These are phyloP conservation scores for Torulaspora delbrueckii DNA, from an alignment of 805 yeast species.

Conservation along the genomic window DNA sequence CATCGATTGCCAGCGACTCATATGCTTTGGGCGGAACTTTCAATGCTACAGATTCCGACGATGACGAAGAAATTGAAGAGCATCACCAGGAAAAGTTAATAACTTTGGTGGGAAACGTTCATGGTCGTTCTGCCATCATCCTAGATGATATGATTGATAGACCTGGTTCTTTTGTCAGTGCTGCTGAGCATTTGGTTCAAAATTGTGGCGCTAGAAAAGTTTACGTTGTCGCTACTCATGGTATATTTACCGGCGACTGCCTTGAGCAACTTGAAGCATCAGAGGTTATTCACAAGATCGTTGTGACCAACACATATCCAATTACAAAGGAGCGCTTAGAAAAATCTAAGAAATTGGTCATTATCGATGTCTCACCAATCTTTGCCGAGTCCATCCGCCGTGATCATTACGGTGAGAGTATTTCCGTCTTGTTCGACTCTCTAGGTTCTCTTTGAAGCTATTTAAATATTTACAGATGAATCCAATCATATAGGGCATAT, in stretches of 20 bases:
- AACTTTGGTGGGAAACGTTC: conserved; percentile 94
- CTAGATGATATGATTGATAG: conserved; percentile 97
- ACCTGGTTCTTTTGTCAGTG: conserved; percentile 89
- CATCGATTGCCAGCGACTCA: conserved; percentile 26
- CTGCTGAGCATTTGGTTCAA: conserved; percentile 93
- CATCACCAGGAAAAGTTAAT: conserved; percentile 68
- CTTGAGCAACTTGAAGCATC: conserved; percentile 73
- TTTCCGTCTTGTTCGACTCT: conserved; percentile 87
- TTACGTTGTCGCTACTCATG: conserved; percentile 91
- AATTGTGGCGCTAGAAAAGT: conserved; percentile 96
- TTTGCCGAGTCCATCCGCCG: conserved; percentile 98
- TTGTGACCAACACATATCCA: conserved; percentile 96
- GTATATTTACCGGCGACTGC: conserved; percentile 84
- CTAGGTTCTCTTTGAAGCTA: conserved; percentile 45
- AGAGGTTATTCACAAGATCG: conserved; percentile 81
- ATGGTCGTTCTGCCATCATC: conserved; percentile 85
- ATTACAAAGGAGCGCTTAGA: conserved; percentile 57
- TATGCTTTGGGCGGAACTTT: conserved; percentile 77
- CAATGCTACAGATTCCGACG: conserved; percentile 82
- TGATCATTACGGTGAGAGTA: conserved; percentile 97
- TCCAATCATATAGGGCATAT: not conserved
- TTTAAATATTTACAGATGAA: not conserved
- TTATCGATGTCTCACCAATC: conserved; percentile 90
- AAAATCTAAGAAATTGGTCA: conserved; percentile 63
- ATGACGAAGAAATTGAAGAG: conserved; percentile 49